Percentiles rank a stretch among this genome's conserved stretches.
These are phyloP conservation scores for Schizothecium vesticola DNA, from an alignment of 495 filamentous ascomycete genomes.

Conservation along the genomic window DNA sequence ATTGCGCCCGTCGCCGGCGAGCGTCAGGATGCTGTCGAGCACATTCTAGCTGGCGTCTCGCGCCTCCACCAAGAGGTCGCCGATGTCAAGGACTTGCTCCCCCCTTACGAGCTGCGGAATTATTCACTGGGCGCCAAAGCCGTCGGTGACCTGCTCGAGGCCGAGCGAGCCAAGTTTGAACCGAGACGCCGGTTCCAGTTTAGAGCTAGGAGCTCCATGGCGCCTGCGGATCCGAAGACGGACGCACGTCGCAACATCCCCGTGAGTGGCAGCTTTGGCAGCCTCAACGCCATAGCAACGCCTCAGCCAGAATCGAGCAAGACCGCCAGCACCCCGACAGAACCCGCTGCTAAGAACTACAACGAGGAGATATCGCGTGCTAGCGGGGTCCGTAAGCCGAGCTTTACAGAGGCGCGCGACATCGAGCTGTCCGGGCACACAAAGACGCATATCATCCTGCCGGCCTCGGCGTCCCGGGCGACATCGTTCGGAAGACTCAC, in stretches of 20 bases:
- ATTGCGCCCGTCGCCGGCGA: constrained; percentile 36
- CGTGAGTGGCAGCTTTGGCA: neutral
- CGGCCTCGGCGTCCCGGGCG: constrained; percentile 58
- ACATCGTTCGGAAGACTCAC: constrained; percentile 69
- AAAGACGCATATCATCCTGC: constrained; percentile 66
- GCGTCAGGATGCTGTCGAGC: constrained; percentile 43
- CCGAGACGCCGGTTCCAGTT: constrained; percentile 45
- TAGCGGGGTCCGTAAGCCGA: constrained; percentile 47
- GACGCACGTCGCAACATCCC: constrained; percentile 7
- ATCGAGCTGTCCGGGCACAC: constrained; percentile 60
- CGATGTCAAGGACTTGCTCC: constrained; percentile 39
- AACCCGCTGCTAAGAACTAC: constrained; percentile 40
- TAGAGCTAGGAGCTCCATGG: constrained; percentile 29
- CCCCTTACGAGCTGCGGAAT: constrained; percentile 42
- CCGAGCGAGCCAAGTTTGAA: constrained; percentile 34
- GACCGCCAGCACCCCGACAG: constrained; percentile 21
- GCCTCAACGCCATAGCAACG: neutral
- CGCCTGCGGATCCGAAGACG: constrained; percentile 3
- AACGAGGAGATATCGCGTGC: constrained; percentile 42
- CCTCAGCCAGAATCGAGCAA: constrained; percentile 31
- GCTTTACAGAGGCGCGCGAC: constrained; percentile 53
- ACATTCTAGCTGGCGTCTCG: constrained; percentile 40
- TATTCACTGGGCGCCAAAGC: constrained; percentile 41
- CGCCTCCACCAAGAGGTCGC: constrained; percentile 39
- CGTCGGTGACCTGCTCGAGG: constrained; percentile 39